phyloP scores from a whole-genome alignment of 2,329 filamentous ascomycete genomes.

The Lasiodiplodia gonubiensis region DNA sequence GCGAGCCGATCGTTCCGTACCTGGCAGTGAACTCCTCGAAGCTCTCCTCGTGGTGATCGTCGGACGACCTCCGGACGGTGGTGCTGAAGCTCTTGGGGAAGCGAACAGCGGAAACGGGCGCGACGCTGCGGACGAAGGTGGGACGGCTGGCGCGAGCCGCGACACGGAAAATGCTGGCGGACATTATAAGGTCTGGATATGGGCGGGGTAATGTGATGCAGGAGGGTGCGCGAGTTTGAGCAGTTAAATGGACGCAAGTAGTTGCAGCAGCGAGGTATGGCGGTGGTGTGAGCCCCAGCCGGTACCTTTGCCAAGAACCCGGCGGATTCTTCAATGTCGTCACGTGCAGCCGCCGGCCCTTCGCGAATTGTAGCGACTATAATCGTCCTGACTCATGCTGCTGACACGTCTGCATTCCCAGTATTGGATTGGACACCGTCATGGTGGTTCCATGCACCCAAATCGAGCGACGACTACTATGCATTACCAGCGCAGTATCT shows the following conservation, averaged over 20 bases:
- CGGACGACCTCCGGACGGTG: constrained; percentile 48
- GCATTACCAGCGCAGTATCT: constrained; percentile 21
- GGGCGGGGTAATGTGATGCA: constrained; percentile 28
- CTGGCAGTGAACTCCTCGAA: constrained; percentile 98
- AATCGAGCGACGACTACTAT: constrained; percentile 12
- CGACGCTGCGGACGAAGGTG: constrained; percentile 61
- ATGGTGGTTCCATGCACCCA: constrained; percentile 11
- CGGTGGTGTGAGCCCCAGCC: constrained; percentile 23
- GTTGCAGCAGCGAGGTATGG: constrained; percentile 27
- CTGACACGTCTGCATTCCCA: constrained; percentile 13
- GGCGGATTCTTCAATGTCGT: constrained; percentile 26
- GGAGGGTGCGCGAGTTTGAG: constrained; percentile 29
- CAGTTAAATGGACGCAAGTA: constrained; percentile 22
- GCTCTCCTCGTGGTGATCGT: constrained; percentile 85
- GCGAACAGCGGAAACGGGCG: constrained; percentile 48
- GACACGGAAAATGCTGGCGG: constrained; percentile 71
- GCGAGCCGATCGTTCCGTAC: constrained; percentile 59
- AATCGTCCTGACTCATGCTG: constrained; percentile 21
- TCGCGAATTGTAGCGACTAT: constrained; percentile 19
- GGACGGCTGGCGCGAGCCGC: constrained; percentile 67
- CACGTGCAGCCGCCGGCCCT: constrained; percentile 5
- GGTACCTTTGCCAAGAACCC: constrained; percentile 9
- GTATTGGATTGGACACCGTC: constrained; percentile 20
- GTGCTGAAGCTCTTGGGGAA: constrained; percentile 54
- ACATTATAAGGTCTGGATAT: constrained; percentile 57